phyloP scores from a whole-genome alignment of 306 rosid species.

The Trifolium repens region DNA sequence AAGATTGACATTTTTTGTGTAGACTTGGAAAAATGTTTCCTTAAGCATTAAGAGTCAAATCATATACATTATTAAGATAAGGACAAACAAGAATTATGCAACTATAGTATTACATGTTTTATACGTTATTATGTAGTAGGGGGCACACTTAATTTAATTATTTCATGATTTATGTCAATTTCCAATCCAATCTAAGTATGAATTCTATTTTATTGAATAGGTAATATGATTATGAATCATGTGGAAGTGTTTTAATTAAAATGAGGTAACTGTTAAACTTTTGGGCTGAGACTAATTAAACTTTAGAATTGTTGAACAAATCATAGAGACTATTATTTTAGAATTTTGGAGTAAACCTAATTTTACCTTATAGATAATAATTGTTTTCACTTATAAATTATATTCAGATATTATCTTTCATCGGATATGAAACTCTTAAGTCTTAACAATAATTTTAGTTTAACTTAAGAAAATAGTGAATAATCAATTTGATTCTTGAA shows the following conservation, averaged over 20 bases:
- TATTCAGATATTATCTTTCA: no score
- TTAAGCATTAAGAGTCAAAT: slow-evolving; percentile 58
- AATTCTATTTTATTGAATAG: slow-evolving; percentile 19
- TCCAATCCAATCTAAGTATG: slow-evolving; percentile 10
- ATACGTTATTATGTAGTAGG: slow-evolving; percentile 2
- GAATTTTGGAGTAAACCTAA: no score
- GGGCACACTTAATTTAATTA: slow-evolving; percentile 1
- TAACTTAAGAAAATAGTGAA: background rate
- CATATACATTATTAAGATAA: slow-evolving; percentile 32
- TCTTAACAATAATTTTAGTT: background rate
- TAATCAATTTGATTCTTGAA: background rate
- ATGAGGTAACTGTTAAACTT: background rate
- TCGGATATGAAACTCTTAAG: no score
- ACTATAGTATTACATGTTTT: slow-evolving; percentile 9
- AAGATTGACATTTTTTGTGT: slow-evolving; percentile 12
- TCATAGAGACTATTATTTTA: no score
- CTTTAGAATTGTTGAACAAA: no score
- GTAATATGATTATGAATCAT: background rate
- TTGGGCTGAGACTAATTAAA: no score
- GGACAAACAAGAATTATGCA: slow-evolving; percentile 32
- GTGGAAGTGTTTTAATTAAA: slow-evolving; percentile 24
- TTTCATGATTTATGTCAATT: slow-evolving; percentile 18
- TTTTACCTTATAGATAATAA: no score
- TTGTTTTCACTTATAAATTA: no score
- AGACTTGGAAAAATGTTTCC: slow-evolving; percentile 35